Conservation (phyloP, 805 yeast genomes). For the Soucietia sequanensis region DNA sequence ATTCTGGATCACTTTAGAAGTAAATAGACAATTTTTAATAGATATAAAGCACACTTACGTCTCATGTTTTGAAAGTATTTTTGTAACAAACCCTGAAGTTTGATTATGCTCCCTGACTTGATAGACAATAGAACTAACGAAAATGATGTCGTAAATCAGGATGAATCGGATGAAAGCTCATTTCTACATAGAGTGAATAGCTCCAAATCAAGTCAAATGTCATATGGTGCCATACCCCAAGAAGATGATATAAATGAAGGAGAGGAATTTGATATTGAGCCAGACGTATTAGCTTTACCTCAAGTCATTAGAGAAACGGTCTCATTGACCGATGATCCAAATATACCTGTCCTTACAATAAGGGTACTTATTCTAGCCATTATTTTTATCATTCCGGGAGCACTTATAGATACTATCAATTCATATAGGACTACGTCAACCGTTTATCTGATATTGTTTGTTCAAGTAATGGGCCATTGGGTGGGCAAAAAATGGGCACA, state of each 20-base stretch:
- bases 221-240: too few species aligned
- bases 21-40: too few species aligned
- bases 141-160: too few species aligned
- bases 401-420: slow-evolving; percentile 35
- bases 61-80: too few species aligned
- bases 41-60: too few species aligned
- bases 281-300: slow-evolving; percentile 23
- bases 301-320: slow-evolving; percentile 29
- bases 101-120: too few species aligned
- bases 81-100: too few species aligned
- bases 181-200: too few species aligned
- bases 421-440: slow-evolving; percentile 42
- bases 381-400: slow-evolving; percentile 34
- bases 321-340: slow-evolving; percentile 30
- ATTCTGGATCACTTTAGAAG: too few species aligned
- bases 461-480: slow-evolving; percentile 45
- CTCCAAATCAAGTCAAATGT: too few species aligned
- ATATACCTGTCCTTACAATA: slow-evolving; percentile 30
- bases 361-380: slow-evolving; percentile 27
- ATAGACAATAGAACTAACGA: too few species aligned
- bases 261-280: slow-evolving; percentile 1
- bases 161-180: too few species aligned
- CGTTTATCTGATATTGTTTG: slow-evolving; percentile 47
- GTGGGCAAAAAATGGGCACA: slow-evolving; percentile 42
- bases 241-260: background rate